Conservation (phyloP, 352 stramenopile species). For the Pythium inflatum region DNA sequence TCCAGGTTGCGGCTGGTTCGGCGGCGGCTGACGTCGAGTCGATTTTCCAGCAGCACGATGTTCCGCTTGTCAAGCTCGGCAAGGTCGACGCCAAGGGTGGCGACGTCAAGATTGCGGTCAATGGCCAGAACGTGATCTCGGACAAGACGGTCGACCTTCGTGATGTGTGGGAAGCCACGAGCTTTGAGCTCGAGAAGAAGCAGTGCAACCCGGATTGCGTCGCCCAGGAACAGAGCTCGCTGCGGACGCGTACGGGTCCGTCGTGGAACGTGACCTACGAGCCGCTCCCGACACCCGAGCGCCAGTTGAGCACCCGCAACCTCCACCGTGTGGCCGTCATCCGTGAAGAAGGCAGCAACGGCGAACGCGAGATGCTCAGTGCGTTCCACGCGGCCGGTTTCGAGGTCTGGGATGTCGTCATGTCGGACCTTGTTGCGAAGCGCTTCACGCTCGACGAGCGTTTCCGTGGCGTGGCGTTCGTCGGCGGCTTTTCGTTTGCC, state of each 20-base stretch:
- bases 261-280: conserved; percentile 91
- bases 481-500: conserved; percentile 98
- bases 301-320: conserved; percentile 74
- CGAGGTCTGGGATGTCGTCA: conserved; percentile 98
- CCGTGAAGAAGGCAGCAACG: conserved; percentile 98
- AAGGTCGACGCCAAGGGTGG: conserved; percentile 76
- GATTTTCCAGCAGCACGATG: conserved; percentile 81
- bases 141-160: conserved; percentile 87
- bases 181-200: conserved; percentile 97
- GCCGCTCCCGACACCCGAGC: conserved; percentile 80
- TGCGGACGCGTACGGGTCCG: conserved; percentile 88
- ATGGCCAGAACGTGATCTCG: conserved; percentile 77
- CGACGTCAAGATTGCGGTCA: conserved; percentile 91
- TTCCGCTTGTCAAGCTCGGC: conserved; percentile 92
- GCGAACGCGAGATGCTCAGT: conserved; percentile 98
- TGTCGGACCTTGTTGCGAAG: conserved; percentile 95
- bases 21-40: conserved; percentile 75
- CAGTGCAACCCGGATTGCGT: conserved; percentile 98
- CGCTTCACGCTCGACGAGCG: conserved; percentile 90
- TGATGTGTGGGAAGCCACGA: conserved; percentile 99
- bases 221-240: conserved; percentile 90
- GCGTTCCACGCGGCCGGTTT: conserved; percentile 98
- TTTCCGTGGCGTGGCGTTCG: conserved; percentile 98
- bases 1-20: conserved; percentile 90
- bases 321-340: conserved; percentile 97